Evolutionary conservation across 1,284 basidiomycete species (phyloP).

Genomic region (Ganoderma meredithae): DNA sequence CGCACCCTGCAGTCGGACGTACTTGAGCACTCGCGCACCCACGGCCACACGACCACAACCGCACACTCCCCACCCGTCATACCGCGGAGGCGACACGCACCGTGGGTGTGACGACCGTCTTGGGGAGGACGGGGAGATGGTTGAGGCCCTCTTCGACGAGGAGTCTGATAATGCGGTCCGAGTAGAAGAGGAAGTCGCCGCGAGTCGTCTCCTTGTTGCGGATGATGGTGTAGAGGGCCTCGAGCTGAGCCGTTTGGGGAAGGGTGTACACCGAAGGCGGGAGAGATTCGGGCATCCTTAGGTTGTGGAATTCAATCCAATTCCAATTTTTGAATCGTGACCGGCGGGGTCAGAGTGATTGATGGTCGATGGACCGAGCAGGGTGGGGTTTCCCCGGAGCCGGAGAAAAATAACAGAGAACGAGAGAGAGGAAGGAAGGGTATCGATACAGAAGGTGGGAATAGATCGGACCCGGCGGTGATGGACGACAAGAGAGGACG

Average conservation of each 20-base stretch:
- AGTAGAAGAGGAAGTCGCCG: conserved; percentile 98
- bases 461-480: not conserved
- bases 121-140: conserved; percentile 90
- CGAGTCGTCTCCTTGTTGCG: conserved; percentile 85
- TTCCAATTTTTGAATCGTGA: not conserved
- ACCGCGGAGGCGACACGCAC: conserved; percentile 45
- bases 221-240: conserved; percentile 96
- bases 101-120: conserved; percentile 83
- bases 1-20: conserved; percentile 60
- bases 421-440: not conserved
- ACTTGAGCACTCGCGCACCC: conserved; percentile 9
- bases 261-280: conserved; percentile 87
- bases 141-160: conserved; percentile 92
- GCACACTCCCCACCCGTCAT: not conserved
- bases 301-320: not conserved
- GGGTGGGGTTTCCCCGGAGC: not conserved
- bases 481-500: not conserved
- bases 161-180: conserved; percentile 79
- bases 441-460: conserved; percentile 11
- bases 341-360: not conserved
- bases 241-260: conserved; percentile 89
- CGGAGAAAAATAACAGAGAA: not conserved
- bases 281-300: conserved; percentile 38
- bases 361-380: not conserved
- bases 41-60: not conserved